Evolutionary conservation across 257 asterid genomes (phyloP).

Genomic region (Oldenlandia corymbosa): DNA sequence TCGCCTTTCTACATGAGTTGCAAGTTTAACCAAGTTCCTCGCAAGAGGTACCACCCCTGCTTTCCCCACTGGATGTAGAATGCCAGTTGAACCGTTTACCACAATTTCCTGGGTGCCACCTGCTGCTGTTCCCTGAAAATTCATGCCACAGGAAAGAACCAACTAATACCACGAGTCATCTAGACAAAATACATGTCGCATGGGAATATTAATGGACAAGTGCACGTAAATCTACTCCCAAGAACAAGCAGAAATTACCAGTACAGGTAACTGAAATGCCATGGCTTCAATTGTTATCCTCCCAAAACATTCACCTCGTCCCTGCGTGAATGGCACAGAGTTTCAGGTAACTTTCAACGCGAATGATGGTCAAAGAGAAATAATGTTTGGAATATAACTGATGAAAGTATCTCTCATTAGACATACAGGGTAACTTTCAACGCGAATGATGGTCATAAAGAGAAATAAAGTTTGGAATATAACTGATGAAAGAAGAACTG

Average conservation of each 20-base stretch:
- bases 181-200: too few species aligned
- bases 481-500: too few species aligned
- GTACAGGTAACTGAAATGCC: constrained; percentile 96
- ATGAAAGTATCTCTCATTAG: too few species aligned
- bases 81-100: constrained; percentile 82
- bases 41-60: constrained; percentile 75
- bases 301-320: constrained; percentile 98
- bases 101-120: constrained; percentile 93
- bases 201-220: not conserved
- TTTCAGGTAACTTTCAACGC: too few species aligned
- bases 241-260: constrained; percentile 46
- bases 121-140: constrained; percentile 91
- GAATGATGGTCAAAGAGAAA: too few species aligned
- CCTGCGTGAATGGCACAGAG: too few species aligned
- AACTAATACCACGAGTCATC: too few species aligned
- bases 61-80: constrained; percentile 86
- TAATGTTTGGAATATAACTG: too few species aligned
- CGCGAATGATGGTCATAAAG: too few species aligned
- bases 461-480: too few species aligned
- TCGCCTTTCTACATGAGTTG: constrained; percentile 59
- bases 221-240: too few species aligned
- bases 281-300: constrained; percentile 99
- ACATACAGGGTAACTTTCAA: too few species aligned
- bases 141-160: not conserved
- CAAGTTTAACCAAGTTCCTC: constrained; percentile 58